A percentile compares a stretch with the other conserved stretches of the same genome.
Evolutionary conservation across 192 early-diverging fungal species (phyloP).

Genomic region (Coemansia sp.): DNA sequence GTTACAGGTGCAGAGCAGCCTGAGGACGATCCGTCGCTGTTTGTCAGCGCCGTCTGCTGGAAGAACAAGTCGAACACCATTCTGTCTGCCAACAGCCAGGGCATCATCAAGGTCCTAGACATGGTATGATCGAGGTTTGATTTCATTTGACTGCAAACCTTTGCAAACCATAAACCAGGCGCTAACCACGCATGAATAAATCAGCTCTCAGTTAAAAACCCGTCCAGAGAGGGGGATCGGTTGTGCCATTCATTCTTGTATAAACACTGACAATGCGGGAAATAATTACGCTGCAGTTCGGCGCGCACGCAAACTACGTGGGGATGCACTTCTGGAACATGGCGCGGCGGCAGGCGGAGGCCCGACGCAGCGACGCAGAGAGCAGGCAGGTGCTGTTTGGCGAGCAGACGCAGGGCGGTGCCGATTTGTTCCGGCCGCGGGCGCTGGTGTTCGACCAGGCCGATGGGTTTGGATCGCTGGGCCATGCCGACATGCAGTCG

Average conservation of each 20-base stretch:
- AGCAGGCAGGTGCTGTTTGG: slow-evolving; percentile 50
- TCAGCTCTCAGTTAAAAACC: too few species aligned
- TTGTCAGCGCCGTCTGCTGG: slow-evolving; percentile 94
- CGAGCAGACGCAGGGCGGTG: slow-evolving; percentile 44
- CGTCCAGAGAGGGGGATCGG: too few species aligned
- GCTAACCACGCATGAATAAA: too few species aligned
- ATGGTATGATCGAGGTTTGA: slow-evolving; percentile 56
- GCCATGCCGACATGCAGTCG: slow-evolving; percentile 13
- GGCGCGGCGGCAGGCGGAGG: slow-evolving; percentile 16
- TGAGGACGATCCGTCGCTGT: slow-evolving; percentile 65
- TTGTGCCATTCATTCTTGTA: too few species aligned
- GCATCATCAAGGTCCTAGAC: slow-evolving; percentile 81
- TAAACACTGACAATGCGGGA: slow-evolving; percentile 78
- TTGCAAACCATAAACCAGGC: too few species aligned
- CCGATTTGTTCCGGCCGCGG: slow-evolving; percentile 77
- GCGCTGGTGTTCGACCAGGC: slow-evolving; percentile 79
- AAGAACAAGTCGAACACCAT: slow-evolving; percentile 75
- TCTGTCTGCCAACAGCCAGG: slow-evolving; percentile 87
- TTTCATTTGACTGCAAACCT: background rate
- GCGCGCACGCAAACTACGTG: slow-evolving; percentile 81
- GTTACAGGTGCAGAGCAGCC: slow-evolving; percentile 63
- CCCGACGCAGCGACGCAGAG: slow-evolving; percentile 31
- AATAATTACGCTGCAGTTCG: slow-evolving; percentile 92
- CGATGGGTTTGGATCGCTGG: slow-evolving; percentile 53
- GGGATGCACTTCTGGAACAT: slow-evolving; percentile 95